phyloP scores from a whole-genome alignment of 345 rosid genomes.

The Xanthoceras sorbifolium region DNA sequence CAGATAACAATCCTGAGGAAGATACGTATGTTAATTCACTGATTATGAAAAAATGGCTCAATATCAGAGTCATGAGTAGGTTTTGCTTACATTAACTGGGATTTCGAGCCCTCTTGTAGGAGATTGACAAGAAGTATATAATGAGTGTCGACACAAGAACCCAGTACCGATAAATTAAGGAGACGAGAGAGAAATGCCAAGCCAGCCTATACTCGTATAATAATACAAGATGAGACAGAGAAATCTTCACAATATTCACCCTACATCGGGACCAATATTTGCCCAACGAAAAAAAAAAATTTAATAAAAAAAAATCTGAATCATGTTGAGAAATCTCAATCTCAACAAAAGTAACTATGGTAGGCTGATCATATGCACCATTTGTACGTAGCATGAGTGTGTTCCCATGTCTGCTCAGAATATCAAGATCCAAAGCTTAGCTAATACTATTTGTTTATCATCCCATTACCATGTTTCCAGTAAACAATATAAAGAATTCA shows the following conservation, averaged over 20 bases:
- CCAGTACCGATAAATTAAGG: neutral
- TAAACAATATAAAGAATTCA: neutral
- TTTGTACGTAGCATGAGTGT: conserved; percentile 17
- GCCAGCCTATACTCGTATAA: too few species aligned
- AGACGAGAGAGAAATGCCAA: neutral
- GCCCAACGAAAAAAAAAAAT: too few species aligned
- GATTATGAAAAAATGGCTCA: neutral
- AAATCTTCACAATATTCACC: too few species aligned
- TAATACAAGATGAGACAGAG: too few species aligned
- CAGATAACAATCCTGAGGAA: conserved; percentile 2
- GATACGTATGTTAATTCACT: neutral
- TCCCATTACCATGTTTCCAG: conserved; percentile 19
- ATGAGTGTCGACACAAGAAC: neutral
- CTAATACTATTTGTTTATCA: conserved; percentile 9
- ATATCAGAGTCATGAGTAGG: conserved; percentile 8
- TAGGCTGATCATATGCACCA: neutral
- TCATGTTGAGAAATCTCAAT: neutral
- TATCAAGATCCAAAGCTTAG: conserved; percentile 26
- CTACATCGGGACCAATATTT: too few species aligned
- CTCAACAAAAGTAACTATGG: neutral
- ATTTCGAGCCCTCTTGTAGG: neutral
- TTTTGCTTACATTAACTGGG: conserved; percentile 4
- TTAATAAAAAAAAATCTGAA: too few species aligned
- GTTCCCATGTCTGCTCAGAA: conserved; percentile 17
- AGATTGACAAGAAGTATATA: neutral